A percentile compares a stretch with the other conserved stretches of the same genome.
Conservation (phyloP, 179 eudicot species). For the Vitellaria paradoxa region DNA sequence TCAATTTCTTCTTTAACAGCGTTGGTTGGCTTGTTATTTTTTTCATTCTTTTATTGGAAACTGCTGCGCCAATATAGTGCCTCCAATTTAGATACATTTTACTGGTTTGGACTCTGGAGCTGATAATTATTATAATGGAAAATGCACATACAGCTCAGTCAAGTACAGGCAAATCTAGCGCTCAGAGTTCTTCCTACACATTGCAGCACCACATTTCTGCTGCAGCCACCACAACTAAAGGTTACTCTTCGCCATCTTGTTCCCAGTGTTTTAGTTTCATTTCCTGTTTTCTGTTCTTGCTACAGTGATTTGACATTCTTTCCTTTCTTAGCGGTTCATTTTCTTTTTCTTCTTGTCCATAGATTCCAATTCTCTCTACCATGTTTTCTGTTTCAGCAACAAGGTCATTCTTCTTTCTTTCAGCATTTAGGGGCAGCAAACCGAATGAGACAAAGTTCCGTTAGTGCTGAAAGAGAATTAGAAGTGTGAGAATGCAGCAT, state of each 20-base stretch:
- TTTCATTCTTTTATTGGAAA: neutral
- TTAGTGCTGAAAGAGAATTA: conserved; percentile 3
- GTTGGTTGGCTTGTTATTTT: neutral
- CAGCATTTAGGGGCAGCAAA: conserved; percentile 92
- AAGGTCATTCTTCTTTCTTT: conserved; percentile 97
- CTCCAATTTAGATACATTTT: too few relatives aligned
- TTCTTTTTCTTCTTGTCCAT: conserved; percentile 10
- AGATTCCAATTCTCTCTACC: conserved; percentile 23
- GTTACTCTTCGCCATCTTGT: conserved; percentile 25
- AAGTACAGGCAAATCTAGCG: conserved; percentile 47
- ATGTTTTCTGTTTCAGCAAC: conserved; percentile 64
- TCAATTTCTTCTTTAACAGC: neutral
- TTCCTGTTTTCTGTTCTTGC: neutral
- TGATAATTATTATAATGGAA: conserved; percentile 3
- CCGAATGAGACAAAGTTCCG: conserved; percentile 41
- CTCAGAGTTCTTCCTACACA: conserved; percentile 48
- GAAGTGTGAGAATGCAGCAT: neutral
- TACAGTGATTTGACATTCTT: neutral
- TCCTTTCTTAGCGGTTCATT: neutral
- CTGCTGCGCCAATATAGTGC: neutral
- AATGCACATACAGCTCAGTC: conserved; percentile 49
- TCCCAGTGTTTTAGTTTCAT: neutral
- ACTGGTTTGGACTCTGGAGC: too few relatives aligned
- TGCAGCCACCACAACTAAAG: conserved; percentile 54
- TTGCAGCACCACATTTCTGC: conserved; percentile 44